phyloP scores from a whole-genome alignment of 768 basidiomycete species.

The Rhodotorula graminis region DNA sequence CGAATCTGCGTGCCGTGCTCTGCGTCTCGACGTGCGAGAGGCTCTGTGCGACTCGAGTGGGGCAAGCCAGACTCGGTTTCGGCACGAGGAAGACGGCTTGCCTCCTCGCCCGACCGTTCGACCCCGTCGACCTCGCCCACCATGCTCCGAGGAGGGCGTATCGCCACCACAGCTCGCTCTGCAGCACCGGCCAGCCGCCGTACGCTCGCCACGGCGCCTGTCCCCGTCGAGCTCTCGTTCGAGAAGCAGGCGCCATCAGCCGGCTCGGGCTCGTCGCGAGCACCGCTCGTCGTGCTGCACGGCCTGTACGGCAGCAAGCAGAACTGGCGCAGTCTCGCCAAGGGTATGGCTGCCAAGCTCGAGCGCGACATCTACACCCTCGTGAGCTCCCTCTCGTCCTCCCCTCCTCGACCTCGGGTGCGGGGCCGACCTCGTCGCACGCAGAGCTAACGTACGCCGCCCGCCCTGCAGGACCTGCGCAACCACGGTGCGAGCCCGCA shows the following conservation, averaged over 20 bases:
- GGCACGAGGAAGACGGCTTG: no score
- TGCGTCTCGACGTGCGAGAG: no score
- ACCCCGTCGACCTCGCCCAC: neutral
- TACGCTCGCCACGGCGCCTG: neutral
- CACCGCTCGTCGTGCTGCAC: conserved; percentile 42
- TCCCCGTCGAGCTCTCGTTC: conserved; percentile 16
- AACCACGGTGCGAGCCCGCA: conserved; percentile 85
- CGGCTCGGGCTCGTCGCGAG: neutral
- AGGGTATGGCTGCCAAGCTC: conserved; percentile 64
- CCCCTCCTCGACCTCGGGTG: neutral
- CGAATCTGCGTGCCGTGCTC: no score
- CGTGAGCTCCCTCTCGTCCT: conserved; percentile 47
- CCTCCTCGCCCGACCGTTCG: no score
- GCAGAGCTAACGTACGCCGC: neutral
- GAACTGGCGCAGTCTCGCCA: conserved; percentile 79
- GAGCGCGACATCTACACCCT: conserved; percentile 67
- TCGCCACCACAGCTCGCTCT: neutral
- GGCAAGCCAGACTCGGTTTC: no score
- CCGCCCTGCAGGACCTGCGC: conserved; percentile 62
- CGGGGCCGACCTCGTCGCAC: neutral
- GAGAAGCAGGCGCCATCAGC: conserved; percentile 12
- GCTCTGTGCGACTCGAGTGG: no score
- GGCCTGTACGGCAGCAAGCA: conserved; percentile 59
- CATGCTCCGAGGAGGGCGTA: neutral
- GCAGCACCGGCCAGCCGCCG: neutral